These are phyloP conservation scores for Suillus variegatus DNA, from an alignment of 768 basidiomycete genomes.

Conservation along the genomic window DNA sequence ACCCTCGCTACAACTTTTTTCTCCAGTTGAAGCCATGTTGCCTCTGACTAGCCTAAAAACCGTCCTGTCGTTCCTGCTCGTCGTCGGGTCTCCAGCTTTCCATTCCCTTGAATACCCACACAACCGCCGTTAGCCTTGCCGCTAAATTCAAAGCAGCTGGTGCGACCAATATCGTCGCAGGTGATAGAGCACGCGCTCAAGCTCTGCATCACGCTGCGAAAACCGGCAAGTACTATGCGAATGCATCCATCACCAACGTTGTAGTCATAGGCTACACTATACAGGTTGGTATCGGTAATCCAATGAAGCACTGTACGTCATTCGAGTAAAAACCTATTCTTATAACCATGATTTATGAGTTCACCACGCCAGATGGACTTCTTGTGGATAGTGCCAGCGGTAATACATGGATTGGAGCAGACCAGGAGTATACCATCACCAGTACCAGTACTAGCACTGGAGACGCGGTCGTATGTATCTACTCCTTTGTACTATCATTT, in stretches of 20 bases:
- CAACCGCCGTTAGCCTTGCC: neutral
- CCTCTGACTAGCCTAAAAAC: neutral
- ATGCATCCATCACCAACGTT: slow-evolving; percentile 9
- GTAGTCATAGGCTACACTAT: slow-evolving; percentile 26
- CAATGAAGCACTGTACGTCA: slow-evolving; percentile 21
- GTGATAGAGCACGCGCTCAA: slow-evolving; percentile 4
- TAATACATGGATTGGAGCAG: slow-evolving; percentile 24
- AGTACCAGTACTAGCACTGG: slow-evolving; percentile 7
- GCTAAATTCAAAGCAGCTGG: slow-evolving; percentile 7
- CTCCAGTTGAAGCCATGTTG: neutral
- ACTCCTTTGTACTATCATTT: neutral
- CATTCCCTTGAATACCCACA: neutral
- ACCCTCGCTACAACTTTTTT: neutral
- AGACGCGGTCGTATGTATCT: slow-evolving; percentile 6
- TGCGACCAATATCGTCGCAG: slow-evolving; percentile 2
- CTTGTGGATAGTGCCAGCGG: slow-evolving; percentile 22
- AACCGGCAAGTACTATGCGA: neutral
- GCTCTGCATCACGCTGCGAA: neutral
- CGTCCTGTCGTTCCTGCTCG: neutral
- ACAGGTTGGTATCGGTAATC: slow-evolving; percentile 18
- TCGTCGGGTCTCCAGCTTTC: neutral
- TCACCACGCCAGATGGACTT: slow-evolving; percentile 16
- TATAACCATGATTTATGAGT: neutral
- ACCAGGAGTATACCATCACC: slow-evolving; percentile 7
- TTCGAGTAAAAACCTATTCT: neutral